A percentile compares a stretch with the other conserved stretches of the same genome.
phyloP scores from a whole-genome alignment of 2,329 filamentous ascomycete genomes.

The Colletotrichum endophyticum region DNA sequence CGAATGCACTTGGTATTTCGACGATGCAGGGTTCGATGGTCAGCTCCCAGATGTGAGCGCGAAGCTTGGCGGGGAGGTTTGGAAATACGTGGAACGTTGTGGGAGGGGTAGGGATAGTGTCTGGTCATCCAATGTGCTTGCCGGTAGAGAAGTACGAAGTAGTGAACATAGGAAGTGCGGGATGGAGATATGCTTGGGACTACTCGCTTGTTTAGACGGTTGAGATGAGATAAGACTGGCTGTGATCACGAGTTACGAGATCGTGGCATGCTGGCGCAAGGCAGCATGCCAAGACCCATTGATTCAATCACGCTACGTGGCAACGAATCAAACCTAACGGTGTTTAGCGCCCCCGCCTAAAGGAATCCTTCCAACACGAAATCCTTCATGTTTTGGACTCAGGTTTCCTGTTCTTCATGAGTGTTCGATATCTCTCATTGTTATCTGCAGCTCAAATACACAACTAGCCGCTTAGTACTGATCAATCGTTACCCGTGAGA shows the following conservation, averaged over 20 bases:
- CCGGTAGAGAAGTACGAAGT: background rate
- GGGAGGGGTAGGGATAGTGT: background rate
- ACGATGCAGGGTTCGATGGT: background rate
- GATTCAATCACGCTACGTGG: background rate
- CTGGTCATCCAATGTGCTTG: background rate
- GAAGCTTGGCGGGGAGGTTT: background rate
- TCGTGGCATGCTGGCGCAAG: background rate
- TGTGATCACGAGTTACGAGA: background rate
- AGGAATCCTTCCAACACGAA: background rate
- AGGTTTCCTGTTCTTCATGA: background rate
- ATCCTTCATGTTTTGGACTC: background rate
- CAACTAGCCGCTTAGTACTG: accelerated
- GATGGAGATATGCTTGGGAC: background rate
- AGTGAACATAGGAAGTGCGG: background rate
- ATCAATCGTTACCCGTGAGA: background rate
- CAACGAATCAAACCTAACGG: background rate
- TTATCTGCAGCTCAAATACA: background rate
- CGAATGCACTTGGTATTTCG: background rate
- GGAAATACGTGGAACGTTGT: background rate
- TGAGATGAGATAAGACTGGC: background rate
- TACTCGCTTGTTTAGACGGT: background rate
- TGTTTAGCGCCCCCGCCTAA: background rate
- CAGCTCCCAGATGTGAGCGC: background rate
- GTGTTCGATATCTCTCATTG: background rate
- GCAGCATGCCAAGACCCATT: background rate